These are phyloP conservation scores for Chamaecrista fasciculata DNA, from an alignment of 306 rosid species.

Conservation along the genomic window DNA sequence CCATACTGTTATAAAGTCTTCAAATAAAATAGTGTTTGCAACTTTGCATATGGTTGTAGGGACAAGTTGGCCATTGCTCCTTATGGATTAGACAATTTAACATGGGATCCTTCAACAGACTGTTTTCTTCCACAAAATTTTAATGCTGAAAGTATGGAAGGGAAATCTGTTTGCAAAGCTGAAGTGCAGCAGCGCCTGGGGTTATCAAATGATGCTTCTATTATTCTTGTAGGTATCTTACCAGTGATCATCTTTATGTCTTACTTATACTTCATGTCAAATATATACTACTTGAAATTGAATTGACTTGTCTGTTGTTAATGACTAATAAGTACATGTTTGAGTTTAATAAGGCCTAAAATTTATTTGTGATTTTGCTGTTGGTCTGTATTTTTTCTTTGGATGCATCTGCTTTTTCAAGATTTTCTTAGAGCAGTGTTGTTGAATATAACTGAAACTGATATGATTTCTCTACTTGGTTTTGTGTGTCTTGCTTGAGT, in stretches of 20 bases:
- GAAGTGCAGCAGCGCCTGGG: conserved; percentile 62
- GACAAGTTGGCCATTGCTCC: conserved; percentile 70
- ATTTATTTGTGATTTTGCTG: background rate
- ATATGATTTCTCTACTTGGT: background rate
- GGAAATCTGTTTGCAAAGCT: conserved; percentile 69
- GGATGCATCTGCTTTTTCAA: background rate
- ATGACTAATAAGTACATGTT: background rate
- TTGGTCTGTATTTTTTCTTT: background rate
- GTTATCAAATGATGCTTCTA: conserved; percentile 50
- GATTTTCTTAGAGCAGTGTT: background rate
- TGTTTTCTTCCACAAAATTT: conserved; percentile 62
- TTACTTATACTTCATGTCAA: conserved; percentile 19
- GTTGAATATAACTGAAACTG: conserved; percentile 1
- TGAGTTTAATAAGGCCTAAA: background rate
- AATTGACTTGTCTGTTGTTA: background rate
- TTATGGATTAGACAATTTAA: conserved; percentile 63
- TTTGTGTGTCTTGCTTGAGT: conserved; percentile 6
- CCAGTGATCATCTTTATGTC: background rate
- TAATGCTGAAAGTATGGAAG: conserved; percentile 58
- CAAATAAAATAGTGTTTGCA: conserved; percentile 5
- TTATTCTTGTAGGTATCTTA: conserved; percentile 50
- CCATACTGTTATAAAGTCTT: conserved; percentile 12
- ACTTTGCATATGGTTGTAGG: conserved; percentile 43
- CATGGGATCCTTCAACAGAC: conserved; percentile 84
- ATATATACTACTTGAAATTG: background rate